Conservation (phyloP, 2,329 filamentous ascomycete genomes). For the Hymenoscyphus occultus region DNA sequence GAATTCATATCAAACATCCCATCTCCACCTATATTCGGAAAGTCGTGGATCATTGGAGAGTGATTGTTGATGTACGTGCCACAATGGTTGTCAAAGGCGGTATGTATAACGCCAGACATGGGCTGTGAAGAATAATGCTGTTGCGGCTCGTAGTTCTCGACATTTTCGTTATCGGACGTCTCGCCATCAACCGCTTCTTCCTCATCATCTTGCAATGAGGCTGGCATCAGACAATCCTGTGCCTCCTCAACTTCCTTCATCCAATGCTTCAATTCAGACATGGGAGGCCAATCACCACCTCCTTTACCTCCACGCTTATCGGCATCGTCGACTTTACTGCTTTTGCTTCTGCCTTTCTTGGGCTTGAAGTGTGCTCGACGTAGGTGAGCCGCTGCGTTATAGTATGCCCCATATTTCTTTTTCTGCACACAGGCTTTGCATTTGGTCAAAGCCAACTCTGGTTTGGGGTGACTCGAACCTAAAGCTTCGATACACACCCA, state of each 20-base stretch:
- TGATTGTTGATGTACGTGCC: background rate
- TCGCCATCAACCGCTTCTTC: constrained; percentile 9
- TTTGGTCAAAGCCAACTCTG: constrained; percentile 56
- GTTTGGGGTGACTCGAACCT: constrained; percentile 46
- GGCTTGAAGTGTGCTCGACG: constrained; percentile 81
- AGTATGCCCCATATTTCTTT: constrained; percentile 86
- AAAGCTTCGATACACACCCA: constrained; percentile 57
- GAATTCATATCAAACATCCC: background rate
- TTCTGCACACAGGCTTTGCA: constrained; percentile 76
- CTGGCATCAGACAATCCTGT: constrained; percentile 1
- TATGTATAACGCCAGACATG: background rate
- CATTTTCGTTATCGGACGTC: background rate
- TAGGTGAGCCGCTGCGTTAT: constrained; percentile 88
- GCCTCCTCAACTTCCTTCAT: constrained; percentile 46
- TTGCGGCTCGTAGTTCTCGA: background rate
- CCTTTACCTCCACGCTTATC: constrained; percentile 53
- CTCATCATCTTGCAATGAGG: constrained; percentile 7
- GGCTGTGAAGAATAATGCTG: background rate
- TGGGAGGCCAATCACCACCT: constrained; percentile 51
- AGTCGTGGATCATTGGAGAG: background rate
- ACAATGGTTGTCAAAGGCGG: background rate
- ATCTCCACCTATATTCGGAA: background rate
- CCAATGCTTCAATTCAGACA: constrained; percentile 56
- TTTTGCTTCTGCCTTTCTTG: constrained; percentile 44
- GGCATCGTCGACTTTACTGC: constrained; percentile 27